These are phyloP conservation scores for Gillenia trifoliata DNA, from an alignment of 306 rosid genomes.

Conservation along the genomic window DNA sequence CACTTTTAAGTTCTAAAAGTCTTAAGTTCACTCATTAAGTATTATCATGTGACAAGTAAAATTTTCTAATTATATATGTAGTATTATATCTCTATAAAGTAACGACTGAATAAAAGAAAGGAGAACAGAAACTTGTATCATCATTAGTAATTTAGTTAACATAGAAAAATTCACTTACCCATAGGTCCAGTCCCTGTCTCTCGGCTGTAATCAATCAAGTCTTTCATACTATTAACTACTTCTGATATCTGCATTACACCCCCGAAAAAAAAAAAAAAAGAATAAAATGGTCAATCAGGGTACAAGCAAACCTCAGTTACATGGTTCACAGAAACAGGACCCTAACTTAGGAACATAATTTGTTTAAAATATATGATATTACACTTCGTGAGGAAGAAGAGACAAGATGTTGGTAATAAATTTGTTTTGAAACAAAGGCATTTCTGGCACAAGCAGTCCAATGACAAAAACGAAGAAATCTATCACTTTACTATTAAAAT, in stretches of 20 bases:
- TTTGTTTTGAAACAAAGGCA: neutral
- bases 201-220: conserved; percentile 95
- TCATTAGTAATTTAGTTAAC: neutral
- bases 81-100: neutral
- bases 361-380: neutral
- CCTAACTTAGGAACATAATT: neutral
- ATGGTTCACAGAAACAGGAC: neutral
- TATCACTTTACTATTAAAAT: neutral
- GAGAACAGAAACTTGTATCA: neutral
- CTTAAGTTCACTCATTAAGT: neutral
- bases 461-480: neutral
- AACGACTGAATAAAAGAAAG: neutral
- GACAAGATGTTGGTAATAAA: neutral
- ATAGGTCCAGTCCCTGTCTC: conserved; percentile 86
- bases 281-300: neutral
- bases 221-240: conserved; percentile 98
- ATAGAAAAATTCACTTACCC: conserved; percentile 54
- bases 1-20: neutral
- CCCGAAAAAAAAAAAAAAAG: neutral
- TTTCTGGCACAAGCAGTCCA: neutral
- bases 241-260: conserved; percentile 77
- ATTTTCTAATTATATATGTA: neutral
- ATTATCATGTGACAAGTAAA: neutral
- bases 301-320: neutral
- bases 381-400: neutral